phyloP scores from a whole-genome alignment of 2,329 filamentous ascomycete genomes.

The Claviceps spartinae region DNA sequence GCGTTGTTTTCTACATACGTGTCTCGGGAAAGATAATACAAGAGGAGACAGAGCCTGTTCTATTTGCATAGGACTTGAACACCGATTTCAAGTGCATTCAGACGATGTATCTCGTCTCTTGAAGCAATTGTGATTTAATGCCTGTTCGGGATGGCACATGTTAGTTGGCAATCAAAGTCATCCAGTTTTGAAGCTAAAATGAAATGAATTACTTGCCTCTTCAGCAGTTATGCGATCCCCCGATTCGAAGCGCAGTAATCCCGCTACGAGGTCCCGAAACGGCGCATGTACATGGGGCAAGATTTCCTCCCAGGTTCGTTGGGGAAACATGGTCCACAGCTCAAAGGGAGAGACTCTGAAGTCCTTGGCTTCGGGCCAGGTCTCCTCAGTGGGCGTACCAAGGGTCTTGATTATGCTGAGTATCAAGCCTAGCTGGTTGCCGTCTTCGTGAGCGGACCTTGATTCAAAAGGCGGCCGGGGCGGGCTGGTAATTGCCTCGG shows the following conservation, averaged over 20 bases:
- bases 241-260: slow-evolving; percentile 56
- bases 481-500: slow-evolving; percentile 50
- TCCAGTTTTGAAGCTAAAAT: background rate
- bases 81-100: background rate
- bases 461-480: slow-evolving; percentile 67
- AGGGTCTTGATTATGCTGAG: slow-evolving; percentile 85
- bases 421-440: slow-evolving; percentile 83
- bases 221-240: slow-evolving; percentile 53
- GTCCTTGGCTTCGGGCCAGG: slow-evolving; percentile 65
- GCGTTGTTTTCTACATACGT: too few relatives aligned
- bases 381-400: slow-evolving; percentile 67
- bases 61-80: background rate
- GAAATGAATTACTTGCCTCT: slow-evolving; percentile 16
- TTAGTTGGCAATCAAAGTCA: background rate
- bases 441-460: slow-evolving; percentile 57
- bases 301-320: slow-evolving; percentile 54
- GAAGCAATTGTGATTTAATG: slow-evolving; percentile 12
- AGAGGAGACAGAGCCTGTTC: too few relatives aligned
- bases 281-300: slow-evolving; percentile 45
- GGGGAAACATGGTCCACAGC: slow-evolving; percentile 67
- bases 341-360: slow-evolving; percentile 74
- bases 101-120: background rate
- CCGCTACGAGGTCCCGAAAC: slow-evolving; percentile 51
- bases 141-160: slow-evolving; percentile 7
- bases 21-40: too few relatives aligned